Conservation (phyloP, 495 filamentous ascomycete species). For the Tuber umbilicatum region DNA sequence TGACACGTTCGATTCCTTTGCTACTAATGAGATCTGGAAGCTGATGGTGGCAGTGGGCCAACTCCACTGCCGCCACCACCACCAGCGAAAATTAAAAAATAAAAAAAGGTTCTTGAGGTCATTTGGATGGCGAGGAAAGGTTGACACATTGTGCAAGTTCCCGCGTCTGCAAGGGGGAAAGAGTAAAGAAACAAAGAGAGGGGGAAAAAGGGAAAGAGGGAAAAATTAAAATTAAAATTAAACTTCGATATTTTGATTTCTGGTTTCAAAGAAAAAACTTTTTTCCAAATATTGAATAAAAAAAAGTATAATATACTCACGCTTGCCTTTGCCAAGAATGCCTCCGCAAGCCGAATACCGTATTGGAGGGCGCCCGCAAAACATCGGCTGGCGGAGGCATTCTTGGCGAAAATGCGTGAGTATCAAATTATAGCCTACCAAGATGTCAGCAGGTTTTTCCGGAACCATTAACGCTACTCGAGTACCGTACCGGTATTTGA, state of each 20-base stretch:
- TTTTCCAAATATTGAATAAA: background rate
- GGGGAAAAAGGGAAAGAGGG: background rate
- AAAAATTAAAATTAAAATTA: background rate
- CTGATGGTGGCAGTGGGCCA: constrained; percentile 9
- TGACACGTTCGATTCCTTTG: constrained; percentile 34
- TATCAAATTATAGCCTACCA: background rate
- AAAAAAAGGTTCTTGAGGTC: constrained; percentile 10
- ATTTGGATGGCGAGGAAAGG: constrained; percentile 18
- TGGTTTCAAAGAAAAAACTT: background rate
- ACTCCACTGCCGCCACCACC: background rate
- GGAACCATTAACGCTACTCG: background rate
- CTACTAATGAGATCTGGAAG: constrained; percentile 29
- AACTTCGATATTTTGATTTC: background rate
- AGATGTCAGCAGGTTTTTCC: constrained; percentile 1
- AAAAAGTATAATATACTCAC: too few species aligned
- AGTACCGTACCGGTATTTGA: background rate
- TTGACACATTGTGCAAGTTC: constrained; percentile 37
- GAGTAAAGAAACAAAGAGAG: constrained; percentile 16
- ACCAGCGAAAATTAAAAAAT: background rate
- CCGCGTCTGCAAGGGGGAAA: constrained; percentile 37
- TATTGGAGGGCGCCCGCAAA: too few species aligned
- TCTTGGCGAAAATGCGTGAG: too few species aligned
- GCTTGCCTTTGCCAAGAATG: too few species aligned
- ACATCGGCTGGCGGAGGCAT: too few species aligned
- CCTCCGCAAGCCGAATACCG: too few species aligned